Percentiles rank a stretch among this genome's conserved stretches.
phyloP scores from a whole-genome alignment of 2,329 filamentous ascomycete genomes.

The Alternaria consortialis region DNA sequence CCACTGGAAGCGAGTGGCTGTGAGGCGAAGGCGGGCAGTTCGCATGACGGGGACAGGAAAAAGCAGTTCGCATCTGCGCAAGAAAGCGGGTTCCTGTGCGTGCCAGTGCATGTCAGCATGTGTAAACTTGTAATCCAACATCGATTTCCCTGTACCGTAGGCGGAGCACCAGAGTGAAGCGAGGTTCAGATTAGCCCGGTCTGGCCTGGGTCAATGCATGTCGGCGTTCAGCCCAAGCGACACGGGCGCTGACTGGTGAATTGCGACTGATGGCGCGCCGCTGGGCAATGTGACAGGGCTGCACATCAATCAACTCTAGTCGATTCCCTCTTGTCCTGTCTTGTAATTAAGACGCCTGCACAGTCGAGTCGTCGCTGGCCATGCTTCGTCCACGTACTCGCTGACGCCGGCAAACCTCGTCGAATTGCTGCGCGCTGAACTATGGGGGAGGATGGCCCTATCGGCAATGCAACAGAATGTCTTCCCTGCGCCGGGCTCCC shows the following conservation, averaged over 20 bases:
- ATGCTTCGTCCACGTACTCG: constrained; percentile 28
- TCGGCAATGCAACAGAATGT: constrained; percentile 45
- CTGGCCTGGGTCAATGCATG: constrained; percentile 13
- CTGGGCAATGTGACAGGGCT: constrained; percentile 31
- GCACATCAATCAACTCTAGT: constrained; percentile 33
- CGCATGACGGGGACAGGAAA: not conserved
- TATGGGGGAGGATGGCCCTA: constrained; percentile 50
- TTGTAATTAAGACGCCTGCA: constrained; percentile 41
- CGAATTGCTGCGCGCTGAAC: constrained; percentile 33
- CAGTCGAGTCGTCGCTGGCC: constrained; percentile 30
- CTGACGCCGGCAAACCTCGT: constrained; percentile 25
- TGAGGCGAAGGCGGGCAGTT: constrained; percentile 2
- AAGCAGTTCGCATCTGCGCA: constrained; percentile 3
- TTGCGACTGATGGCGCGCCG: constrained; percentile 34
- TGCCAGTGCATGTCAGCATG: not conserved
- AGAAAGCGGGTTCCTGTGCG: constrained; percentile 1
- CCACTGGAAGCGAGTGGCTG: not conserved
- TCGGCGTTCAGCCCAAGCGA: not conserved
- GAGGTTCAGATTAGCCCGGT: constrained; percentile 7
- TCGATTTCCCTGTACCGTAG: not conserved
- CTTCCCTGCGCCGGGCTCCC: constrained; percentile 38
- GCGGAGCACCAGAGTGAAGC: constrained; percentile 17
- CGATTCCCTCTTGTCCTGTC: constrained; percentile 19
- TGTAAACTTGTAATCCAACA: not conserved
- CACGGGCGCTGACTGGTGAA: constrained; percentile 32